Evolutionary conservation across 768 basidiomycete species (phyloP).

Genomic region (Lactifluus piperatus): DNA sequence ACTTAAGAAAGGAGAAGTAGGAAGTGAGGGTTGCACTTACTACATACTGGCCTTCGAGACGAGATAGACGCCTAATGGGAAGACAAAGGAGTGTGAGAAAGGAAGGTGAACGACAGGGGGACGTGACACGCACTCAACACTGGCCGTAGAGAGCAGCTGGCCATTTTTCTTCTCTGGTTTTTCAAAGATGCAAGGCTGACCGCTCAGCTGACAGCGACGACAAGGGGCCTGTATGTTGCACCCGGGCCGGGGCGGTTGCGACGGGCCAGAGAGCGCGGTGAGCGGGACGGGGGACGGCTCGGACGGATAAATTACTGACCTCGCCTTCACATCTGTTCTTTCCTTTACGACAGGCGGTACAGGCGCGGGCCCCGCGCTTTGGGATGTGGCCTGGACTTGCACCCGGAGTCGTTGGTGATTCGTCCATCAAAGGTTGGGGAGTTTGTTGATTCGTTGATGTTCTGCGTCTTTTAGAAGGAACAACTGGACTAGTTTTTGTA

Average conservation of each 20-base stretch:
- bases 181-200: constrained; percentile 77
- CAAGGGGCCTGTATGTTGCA: constrained; percentile 63
- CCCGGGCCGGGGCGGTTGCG: constrained; percentile 60
- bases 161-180: constrained; percentile 84
- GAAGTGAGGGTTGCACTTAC: constrained; percentile 33
- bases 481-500: constrained; percentile 46
- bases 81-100: constrained; percentile 12
- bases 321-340: constrained; percentile 94
- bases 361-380: constrained; percentile 84
- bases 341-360: constrained; percentile 82
- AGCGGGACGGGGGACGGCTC: constrained; percentile 35
- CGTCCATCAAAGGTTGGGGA: constrained; percentile 25
- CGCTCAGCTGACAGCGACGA: constrained; percentile 79
- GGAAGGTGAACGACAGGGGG: constrained; percentile 16
- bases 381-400: constrained; percentile 53
- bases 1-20: constrained; percentile 4
- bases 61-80: constrained; percentile 57
- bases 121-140: constrained; percentile 56
- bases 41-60: constrained; percentile 80
- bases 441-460: constrained; percentile 27
- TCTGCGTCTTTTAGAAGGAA: constrained; percentile 42
- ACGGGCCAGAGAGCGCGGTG: constrained; percentile 45
- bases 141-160: constrained; percentile 49
- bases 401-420: constrained; percentile 24
- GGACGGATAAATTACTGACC: constrained; percentile 36